These are phyloP conservation scores for Diaporthe humulicola DNA, from an alignment of 2,329 filamentous ascomycete genomes.

Conservation along the genomic window DNA sequence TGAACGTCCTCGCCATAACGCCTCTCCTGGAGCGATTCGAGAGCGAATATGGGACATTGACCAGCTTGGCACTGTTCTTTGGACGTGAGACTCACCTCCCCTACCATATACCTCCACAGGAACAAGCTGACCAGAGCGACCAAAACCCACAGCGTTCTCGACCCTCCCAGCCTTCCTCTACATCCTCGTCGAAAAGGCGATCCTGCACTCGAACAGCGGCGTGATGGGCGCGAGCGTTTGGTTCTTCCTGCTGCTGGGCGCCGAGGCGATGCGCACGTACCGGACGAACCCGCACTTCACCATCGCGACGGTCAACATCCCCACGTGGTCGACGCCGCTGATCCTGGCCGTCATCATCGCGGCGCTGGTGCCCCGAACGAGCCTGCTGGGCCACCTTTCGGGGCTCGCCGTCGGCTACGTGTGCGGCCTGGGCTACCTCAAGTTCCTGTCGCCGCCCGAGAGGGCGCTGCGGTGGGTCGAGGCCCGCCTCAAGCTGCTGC, in stretches of 20 bases:
- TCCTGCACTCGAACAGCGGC: slow-evolving; percentile 78
- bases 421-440: slow-evolving; percentile 90
- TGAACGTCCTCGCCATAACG: slow-evolving; percentile 84
- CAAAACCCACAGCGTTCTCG: slow-evolving; percentile 71
- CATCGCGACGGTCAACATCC: slow-evolving; percentile 75
- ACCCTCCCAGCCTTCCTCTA: slow-evolving; percentile 88
- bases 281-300: slow-evolving; percentile 83
- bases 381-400: slow-evolving; percentile 87
- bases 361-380: slow-evolving; percentile 84
- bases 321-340: slow-evolving; percentile 93
- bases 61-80: slow-evolving; percentile 87
- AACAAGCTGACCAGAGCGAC: slow-evolving; percentile 23
- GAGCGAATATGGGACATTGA: slow-evolving; percentile 89
- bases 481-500: slow-evolving; percentile 86
- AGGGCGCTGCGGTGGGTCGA: slow-evolving; percentile 90
- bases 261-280: slow-evolving; percentile 89
- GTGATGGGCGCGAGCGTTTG: slow-evolving; percentile 91
- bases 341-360: slow-evolving; percentile 80
- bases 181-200: slow-evolving; percentile 79
- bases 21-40: slow-evolving; percentile 97
- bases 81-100: slow-evolving; percentile 77
- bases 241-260: slow-evolving; percentile 89
- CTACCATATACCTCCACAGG: rapidly evolving
- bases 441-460: slow-evolving; percentile 90
- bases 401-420: slow-evolving; percentile 87